phyloP scores from a whole-genome alignment of 23 red algal genomes.

The Gracilaria gracilis region DNA sequence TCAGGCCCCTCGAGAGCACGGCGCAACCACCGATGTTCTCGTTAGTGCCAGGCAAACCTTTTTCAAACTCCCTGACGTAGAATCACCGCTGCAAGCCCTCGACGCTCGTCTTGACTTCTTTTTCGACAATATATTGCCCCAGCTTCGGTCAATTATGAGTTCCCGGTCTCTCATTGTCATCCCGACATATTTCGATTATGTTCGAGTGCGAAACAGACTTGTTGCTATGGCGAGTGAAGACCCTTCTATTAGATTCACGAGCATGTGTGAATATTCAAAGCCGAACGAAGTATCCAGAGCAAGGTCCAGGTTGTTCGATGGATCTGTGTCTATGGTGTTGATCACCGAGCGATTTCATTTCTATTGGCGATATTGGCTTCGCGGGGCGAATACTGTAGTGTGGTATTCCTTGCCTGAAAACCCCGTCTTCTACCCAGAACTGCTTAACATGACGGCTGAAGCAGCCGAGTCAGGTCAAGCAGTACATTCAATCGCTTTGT shows the following conservation, averaged over 20 bases:
- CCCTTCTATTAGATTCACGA: slow-evolving; percentile 59
- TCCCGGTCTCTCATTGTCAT: slow-evolving; percentile 57
- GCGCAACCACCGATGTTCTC: slow-evolving; percentile 47
- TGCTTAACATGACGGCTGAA: slow-evolving; percentile 76
- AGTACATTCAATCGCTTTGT: slow-evolving; percentile 68
- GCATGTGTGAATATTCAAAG: slow-evolving; percentile 84
- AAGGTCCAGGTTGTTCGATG: slow-evolving; percentile 60
- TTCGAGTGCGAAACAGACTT: slow-evolving; percentile 80
- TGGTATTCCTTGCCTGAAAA: slow-evolving; percentile 78
- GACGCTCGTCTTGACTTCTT: slow-evolving; percentile 68
- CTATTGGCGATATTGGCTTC: slow-evolving; percentile 79
- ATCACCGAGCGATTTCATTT: slow-evolving; percentile 90
- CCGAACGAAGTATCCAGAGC: slow-evolving; percentile 64
- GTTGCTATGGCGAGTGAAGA: slow-evolving; percentile 47
- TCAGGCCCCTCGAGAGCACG: slow-evolving; percentile 25
- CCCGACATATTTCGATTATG: slow-evolving; percentile 90
- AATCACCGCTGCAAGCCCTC: slow-evolving; percentile 11
- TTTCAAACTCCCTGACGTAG: slow-evolving; percentile 57
- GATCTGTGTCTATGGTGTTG: slow-evolving; percentile 67
- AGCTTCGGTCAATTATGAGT: slow-evolving; percentile 32
- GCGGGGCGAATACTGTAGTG: slow-evolving; percentile 71
- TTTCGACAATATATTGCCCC: slow-evolving; percentile 35
- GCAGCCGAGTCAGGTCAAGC: slow-evolving; percentile 50
- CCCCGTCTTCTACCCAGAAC: slow-evolving; percentile 72
- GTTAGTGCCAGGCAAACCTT: slow-evolving; percentile 57